A percentile compares a stretch with the other conserved stretches of the same genome.
Conservation (phyloP, 1,284 basidiomycete species). For the Malassezia slooffiae region DNA sequence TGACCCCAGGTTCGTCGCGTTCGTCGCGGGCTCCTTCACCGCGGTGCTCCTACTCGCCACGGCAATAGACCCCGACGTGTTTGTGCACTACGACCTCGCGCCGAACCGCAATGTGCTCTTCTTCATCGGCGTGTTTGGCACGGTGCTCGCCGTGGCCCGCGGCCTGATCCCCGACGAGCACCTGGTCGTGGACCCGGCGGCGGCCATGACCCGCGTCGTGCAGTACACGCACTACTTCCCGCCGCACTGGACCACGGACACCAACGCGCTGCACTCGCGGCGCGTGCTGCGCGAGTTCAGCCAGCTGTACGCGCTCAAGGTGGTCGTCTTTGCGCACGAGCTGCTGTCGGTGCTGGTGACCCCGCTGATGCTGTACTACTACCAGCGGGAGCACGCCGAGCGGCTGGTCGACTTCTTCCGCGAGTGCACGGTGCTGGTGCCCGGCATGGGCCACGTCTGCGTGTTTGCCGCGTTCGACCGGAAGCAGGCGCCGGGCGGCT, state of each 20-base stretch:
- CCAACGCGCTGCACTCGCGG: constrained; percentile 67
- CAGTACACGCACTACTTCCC: constrained; percentile 92
- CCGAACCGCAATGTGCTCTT: constrained; percentile 83
- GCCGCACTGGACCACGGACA: constrained; percentile 68
- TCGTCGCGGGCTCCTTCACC: constrained; percentile 88
- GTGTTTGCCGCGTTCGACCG: constrained; percentile 96
- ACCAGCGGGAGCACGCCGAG: constrained; percentile 73
- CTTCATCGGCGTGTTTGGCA: constrained; percentile 78
- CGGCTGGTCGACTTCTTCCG: constrained; percentile 38
- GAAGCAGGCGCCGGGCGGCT: neutral
- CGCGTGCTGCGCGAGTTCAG: constrained; percentile 33
- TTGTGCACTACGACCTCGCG: constrained; percentile 87
- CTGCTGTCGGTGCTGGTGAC: constrained; percentile 81
- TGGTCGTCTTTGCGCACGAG: constrained; percentile 68
- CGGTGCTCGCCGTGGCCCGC: constrained; percentile 72
- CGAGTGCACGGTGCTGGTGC: constrained; percentile 84
- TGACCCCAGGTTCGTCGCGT: constrained; percentile 83
- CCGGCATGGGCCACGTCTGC: constrained; percentile 90
- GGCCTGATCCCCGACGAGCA: constrained; percentile 95
- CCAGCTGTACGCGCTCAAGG: constrained; percentile 36
- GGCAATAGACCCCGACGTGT: constrained; percentile 71
- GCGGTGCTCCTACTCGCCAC: constrained; percentile 84
- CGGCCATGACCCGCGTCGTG: constrained; percentile 79
- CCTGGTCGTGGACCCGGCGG: constrained; percentile 77
- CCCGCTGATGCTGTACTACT: constrained; percentile 84